Conservation (phyloP, 2,329 filamentous ascomycete genomes). For the Cercospora citrullina region DNA sequence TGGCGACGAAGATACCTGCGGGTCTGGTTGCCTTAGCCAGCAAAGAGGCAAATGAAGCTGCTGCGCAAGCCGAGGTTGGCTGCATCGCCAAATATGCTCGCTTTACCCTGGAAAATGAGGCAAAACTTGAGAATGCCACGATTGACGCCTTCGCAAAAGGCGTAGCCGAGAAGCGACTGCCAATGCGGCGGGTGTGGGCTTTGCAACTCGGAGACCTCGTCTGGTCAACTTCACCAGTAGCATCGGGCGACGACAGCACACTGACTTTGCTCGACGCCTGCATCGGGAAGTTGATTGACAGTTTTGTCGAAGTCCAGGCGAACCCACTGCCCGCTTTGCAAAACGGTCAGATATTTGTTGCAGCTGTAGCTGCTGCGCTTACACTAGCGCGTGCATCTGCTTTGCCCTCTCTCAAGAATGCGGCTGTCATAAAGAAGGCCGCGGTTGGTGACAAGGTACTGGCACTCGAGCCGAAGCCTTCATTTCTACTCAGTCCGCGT, state of each 20-base stretch:
- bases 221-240: constrained; percentile 54
- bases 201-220: constrained; percentile 71
- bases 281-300: constrained; percentile 61
- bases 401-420: constrained; percentile 55
- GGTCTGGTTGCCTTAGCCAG: constrained; percentile 67
- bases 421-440: constrained; percentile 61
- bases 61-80: constrained; percentile 72
- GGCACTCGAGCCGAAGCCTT: constrained; percentile 73
- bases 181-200: constrained; percentile 77
- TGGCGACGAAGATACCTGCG: constrained; percentile 66
- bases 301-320: constrained; percentile 73
- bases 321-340: constrained; percentile 80
- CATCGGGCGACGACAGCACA: constrained; percentile 52
- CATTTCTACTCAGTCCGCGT: constrained; percentile 80
- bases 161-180: constrained; percentile 77
- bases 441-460: constrained; percentile 66
- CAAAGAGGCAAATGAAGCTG: constrained; percentile 88
- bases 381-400: constrained; percentile 56
- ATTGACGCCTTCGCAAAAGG: constrained; percentile 77
- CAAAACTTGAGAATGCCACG: constrained; percentile 64
- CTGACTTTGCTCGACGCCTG: constrained; percentile 52
- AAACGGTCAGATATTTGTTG: constrained; percentile 76
- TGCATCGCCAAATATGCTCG: constrained; percentile 67
- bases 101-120: constrained; percentile 61
- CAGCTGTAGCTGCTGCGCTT: constrained; percentile 71